Evolutionary conservation across 2,329 filamentous ascomycete genomes (phyloP).

Genomic region (Fusarium mangiferae): DNA sequence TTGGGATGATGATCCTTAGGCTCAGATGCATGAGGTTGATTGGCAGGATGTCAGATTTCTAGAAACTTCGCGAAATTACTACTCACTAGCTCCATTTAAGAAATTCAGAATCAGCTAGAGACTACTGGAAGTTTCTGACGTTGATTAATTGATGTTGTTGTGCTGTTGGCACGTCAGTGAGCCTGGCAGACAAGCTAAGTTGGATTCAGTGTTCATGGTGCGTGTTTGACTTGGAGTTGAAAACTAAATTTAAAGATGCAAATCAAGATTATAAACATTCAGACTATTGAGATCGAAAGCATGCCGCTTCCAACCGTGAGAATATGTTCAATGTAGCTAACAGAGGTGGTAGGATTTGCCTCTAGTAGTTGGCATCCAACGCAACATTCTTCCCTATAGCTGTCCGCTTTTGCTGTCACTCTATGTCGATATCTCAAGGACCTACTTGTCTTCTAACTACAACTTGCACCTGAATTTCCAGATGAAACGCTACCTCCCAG

Average conservation of each 20-base stretch:
- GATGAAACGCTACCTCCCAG: background rate
- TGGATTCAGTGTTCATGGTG: fast-evolving
- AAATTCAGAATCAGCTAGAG: background rate
- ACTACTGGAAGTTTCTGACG: background rate
- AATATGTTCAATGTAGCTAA: background rate
- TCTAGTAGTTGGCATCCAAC: background rate
- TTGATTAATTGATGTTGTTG: fast-evolving
- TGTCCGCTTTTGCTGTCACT: fast-evolving
- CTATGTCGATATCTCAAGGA: fast-evolving
- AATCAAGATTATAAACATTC: too few species aligned
- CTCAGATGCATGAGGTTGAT: background rate
- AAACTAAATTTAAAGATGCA: background rate
- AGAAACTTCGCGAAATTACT: background rate
- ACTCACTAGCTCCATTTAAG: background rate
- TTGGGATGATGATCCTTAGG: background rate
- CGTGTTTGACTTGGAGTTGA: background rate
- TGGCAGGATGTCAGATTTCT: background rate
- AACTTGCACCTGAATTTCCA: background rate
- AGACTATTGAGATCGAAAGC: fast-evolving
- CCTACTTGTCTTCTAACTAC: background rate
- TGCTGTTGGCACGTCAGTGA: too few species aligned
- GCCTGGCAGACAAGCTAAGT: background rate
- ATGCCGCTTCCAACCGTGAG: fast-evolving
- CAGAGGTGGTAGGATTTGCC: background rate
- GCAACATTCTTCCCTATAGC: background rate